Evolutionary conservation across 768 basidiomycete genomes (phyloP), one percentile per base, ranked within the genome.

Genomic region (Boletus subparvulus): DNA sequence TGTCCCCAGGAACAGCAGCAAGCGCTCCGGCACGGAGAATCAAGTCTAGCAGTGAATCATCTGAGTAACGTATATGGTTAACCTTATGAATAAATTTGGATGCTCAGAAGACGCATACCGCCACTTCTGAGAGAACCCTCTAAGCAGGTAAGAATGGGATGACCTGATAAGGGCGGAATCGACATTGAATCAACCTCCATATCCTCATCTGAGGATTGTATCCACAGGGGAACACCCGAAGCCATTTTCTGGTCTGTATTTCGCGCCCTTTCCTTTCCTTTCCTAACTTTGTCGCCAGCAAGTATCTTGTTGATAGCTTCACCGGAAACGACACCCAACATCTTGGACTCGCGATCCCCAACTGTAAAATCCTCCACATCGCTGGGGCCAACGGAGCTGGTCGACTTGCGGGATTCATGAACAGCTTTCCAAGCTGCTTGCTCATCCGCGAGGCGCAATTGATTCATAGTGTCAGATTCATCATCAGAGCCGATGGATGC

Each of bases 271-370:
- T 39, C 55, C 48, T 68, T 73, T 39, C 61, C 58, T 55, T 66
- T 63, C 13, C 68, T 68, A 8, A 54, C 68, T 47, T 71, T 75
- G 55, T 84, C 78, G 16, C 69, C 64, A 50, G 73, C 65, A 39
- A 85, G 65, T 39, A 85, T 78, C 50, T 72, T 74, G 17, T 65
- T 69, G 43, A 85, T 76, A 11, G 72, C 78, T 58, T 77, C 73
- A 14, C 77, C 78, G 4, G 71, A 69, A 36, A 73, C 59, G 3
- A 50, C 16, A 16, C 73, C 71, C 54, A 72, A 50, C 46, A 73
- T 64, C 40, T 62, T 54, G 13, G 65, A 62, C 26, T 66, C 71
- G 13, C 57, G 73, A 47, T 74, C 70, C 5, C 78, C 80, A 50
- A 83, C 6, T 64, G 40, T 77, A 55, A 58, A 73, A 60, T 57